phyloP scores from a whole-genome alignment of 192 early-diverging fungal genomes.

The Obelidium mucronatum region DNA sequence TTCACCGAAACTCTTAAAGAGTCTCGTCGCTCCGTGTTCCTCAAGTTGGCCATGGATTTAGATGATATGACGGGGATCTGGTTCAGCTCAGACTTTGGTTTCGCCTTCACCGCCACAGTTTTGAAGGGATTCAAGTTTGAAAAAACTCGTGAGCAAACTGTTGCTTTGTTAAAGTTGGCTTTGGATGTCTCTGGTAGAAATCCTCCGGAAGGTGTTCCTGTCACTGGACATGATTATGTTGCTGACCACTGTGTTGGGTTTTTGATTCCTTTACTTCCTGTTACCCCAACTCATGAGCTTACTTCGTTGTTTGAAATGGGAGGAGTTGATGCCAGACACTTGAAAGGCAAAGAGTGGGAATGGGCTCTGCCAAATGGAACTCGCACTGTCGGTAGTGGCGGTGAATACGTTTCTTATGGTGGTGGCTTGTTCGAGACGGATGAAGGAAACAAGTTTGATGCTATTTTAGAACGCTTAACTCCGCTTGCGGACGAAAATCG shows the following conservation, averaged over 20 bases:
- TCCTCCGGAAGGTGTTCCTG: slow-evolving; percentile 31
- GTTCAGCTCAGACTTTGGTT: slow-evolving; percentile 88
- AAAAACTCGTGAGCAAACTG: slow-evolving; percentile 75
- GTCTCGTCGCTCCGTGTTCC: slow-evolving; percentile 71
- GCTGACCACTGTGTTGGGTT: slow-evolving; percentile 78
- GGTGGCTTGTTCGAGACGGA: slow-evolving; percentile 12
- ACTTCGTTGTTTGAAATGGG: slow-evolving; percentile 40
- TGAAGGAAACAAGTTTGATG: slow-evolving; percentile 55
- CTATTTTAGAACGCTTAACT: slow-evolving; percentile 71
- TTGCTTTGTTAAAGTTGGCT: slow-evolving; percentile 73
- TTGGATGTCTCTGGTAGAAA: slow-evolving; percentile 58
- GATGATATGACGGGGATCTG: slow-evolving; percentile 80
- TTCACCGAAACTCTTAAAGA: slow-evolving; percentile 77
- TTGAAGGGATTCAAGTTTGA: slow-evolving; percentile 84
- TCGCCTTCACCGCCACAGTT: slow-evolving; percentile 81
- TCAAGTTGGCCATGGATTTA: slow-evolving; percentile 73
- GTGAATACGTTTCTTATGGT: background rate
- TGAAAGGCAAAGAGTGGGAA: slow-evolving; percentile 29
- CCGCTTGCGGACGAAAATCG: slow-evolving; percentile 67
- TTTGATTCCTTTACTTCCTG: slow-evolving; percentile 79
- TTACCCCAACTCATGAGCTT: slow-evolving; percentile 61
- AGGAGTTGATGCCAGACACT: slow-evolving; percentile 38
- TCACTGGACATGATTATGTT: slow-evolving; percentile 45
- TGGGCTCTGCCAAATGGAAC: slow-evolving; percentile 12
- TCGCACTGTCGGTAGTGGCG: background rate